Percentiles rank a stretch among this genome's conserved stretches.
Conservation (phyloP, 1,284 basidiomycete genomes). For the Gymnopus androsaceus region DNA sequence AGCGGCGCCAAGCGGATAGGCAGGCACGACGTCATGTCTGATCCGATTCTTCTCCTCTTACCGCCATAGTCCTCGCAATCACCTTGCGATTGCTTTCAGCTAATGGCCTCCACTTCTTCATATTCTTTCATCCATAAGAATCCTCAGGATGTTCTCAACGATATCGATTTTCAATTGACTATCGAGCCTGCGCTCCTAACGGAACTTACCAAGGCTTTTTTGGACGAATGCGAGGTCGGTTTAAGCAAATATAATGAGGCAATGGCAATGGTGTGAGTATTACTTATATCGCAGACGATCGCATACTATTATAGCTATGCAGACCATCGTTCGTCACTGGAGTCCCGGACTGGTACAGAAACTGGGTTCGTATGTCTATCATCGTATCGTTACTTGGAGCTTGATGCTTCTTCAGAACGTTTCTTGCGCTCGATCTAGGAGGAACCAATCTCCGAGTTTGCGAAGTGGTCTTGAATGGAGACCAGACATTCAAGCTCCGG, state of each 20-base stretch:
- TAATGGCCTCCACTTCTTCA: conserved; percentile 27
- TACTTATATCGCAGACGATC: conserved; percentile 17
- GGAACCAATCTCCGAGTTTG: conserved; percentile 87
- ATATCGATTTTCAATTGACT: conserved; percentile 70
- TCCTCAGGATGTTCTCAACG: conserved; percentile 43
- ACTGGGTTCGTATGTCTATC: conserved; percentile 68
- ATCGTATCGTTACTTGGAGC: not conserved
- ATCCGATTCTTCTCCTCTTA: not conserved
- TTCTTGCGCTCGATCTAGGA: conserved; percentile 91
- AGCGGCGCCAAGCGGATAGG: too few species aligned
- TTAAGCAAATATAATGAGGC: conserved; percentile 71
- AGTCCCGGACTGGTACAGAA: conserved; percentile 89
- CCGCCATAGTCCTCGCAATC: not conserved
- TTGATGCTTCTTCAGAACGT: conserved; percentile 61
- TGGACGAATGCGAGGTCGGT: conserved; percentile 76
- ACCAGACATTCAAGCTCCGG: conserved; percentile 76
- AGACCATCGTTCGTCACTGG: conserved; percentile 89
- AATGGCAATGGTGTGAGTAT: conserved; percentile 87
- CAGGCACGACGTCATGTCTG: not conserved
- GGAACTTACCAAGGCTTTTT: conserved; percentile 76
- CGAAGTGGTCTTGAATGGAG: conserved; percentile 78
- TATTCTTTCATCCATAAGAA: conserved; percentile 18
- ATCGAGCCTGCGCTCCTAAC: conserved; percentile 63
- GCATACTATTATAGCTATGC: too few species aligned
- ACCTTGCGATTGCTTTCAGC: too few species aligned